Percentiles rank a stretch among this genome's conserved stretches.
Conservation (phyloP, 192 early-diverging fungal species). For the Backusella tuberculispora region DNA sequence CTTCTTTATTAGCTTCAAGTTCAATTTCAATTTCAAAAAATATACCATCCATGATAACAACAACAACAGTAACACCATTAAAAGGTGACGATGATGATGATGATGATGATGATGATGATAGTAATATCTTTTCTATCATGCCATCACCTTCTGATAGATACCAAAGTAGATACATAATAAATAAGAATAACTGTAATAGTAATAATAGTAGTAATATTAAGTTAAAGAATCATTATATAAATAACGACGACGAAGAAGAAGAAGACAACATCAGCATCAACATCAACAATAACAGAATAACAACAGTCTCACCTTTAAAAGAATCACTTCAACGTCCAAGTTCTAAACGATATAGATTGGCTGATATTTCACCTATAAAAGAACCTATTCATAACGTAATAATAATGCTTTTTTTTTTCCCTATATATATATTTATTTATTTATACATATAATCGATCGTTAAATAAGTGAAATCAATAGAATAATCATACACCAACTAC, state of each 20-base stretch:
- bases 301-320: neutral
- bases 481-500: neutral
- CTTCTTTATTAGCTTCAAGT: slow-evolving; percentile 15
- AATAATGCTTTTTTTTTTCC: neutral
- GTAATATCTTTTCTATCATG: neutral
- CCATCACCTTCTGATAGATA: neutral
- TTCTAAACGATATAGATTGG: neutral
- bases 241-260: no score
- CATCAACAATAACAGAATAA: no score
- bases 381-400: neutral
- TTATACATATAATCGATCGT: neutral
- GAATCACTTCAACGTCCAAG: neutral
- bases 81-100: neutral
- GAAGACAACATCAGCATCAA: no score
- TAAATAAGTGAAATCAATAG: no score
- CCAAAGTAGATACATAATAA: neutral
- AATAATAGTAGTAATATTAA: neutral
- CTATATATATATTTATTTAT: no score
- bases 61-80: no score
- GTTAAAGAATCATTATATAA: neutral
- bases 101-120: neutral
- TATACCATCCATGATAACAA: neutral
- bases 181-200: neutral
- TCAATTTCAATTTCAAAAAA: neutral
- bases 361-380: neutral